Base-by-base conservation (phyloP, 2,329 filamentous ascomycete species). In the Knufia petricola region DNA sequence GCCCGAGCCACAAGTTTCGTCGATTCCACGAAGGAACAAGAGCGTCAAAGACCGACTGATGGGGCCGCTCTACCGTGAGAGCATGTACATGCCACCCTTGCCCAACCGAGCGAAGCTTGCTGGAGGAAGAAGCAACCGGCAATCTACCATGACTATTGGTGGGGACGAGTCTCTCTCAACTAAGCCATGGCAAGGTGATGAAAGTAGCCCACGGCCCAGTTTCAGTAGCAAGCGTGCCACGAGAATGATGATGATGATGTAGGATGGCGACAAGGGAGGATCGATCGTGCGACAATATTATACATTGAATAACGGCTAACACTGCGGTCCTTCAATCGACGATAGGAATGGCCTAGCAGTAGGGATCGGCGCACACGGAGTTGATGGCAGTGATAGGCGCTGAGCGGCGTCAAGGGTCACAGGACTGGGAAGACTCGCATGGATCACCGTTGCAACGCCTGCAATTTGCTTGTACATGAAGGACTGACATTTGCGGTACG, bases 231-330 rank as follows among this genome's bases (percentile, higher is more conserved):
- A 58, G 50, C 48, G 56, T 15, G 56, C 56, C 6, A 58, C 56
- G 17, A 55, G 56, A 49, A 58, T 58, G 56, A 58, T 58, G 56
- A 58, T 58, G 56, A 57, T 58, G 56, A 58, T 58, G 56, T 58
- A 44, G 52, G 30, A 19, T 2, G 28, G 17, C 15, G n/a, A n/a
- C n/a, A n/a, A n/a, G n/a, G n/a, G n/a, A n/a, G n/a, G n/a, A n/a
- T n/a, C n/a, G n/a, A n/a, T n/a, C n/a, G n/a, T n/a, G n/a, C n/a
- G n/a, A n/a, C n/a, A n/a, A n/a, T n/a, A n/a, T n/a, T n/a, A n/a
- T n/a, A n/a, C n/a, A n/a, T n/a, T n/a, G n/a, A n/a, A n/a, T n/a
- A n/a, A n/a, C n/a, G n/a, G n/a, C n/a, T n/a, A n/a, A n/a, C n/a
- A n/a, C n/a, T n/a, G n/a, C n/a, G n/a, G n/a, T n/a, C n/a, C n/a